Percentiles rank a stretch among this genome's conserved stretches.
Conservation (phyloP, 495 filamentous ascomycete genomes). For the Penicillium cataractarum region DNA sequence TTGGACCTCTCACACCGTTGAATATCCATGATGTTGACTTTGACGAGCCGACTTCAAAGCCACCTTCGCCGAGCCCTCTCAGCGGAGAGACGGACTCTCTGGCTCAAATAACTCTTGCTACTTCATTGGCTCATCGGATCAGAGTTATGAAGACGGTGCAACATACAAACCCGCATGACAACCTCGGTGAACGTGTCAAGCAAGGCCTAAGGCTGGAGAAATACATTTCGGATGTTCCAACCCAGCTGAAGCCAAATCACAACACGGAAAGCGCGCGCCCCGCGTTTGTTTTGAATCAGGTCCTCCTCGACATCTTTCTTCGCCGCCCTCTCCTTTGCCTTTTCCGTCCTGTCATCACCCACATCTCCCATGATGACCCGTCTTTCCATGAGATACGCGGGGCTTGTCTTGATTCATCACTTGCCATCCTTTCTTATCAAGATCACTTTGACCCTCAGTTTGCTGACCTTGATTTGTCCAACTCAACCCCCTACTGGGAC, state of each 20-base stretch:
- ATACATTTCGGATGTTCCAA: conserved; percentile 14
- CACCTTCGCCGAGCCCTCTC: conserved; percentile 36
- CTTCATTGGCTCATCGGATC: conserved; percentile 23
- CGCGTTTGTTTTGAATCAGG: conserved; percentile 15
- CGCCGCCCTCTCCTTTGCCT: conserved; percentile 33
- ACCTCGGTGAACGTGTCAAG: conserved; percentile 15
- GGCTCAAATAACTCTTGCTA: conserved; percentile 21
- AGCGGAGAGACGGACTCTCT: conserved; percentile 29
- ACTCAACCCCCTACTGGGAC: conserved; percentile 27
- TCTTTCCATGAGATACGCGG: conserved; percentile 19
- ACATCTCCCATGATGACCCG: not conserved
- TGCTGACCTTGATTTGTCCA: conserved; percentile 19
- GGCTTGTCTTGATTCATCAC: conserved; percentile 25
- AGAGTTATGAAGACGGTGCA: conserved; percentile 19
- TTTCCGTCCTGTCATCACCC: conserved; percentile 19
- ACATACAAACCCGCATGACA: conserved; percentile 7
- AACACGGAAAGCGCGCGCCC: conserved; percentile 3
- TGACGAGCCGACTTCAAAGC: conserved; percentile 34
- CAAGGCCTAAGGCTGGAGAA: conserved; percentile 21
- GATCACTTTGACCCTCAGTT: conserved; percentile 33
- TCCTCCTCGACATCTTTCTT: conserved; percentile 27
- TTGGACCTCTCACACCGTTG: conserved; percentile 22
- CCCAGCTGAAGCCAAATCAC: conserved; percentile 10
- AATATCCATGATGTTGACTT: conserved; percentile 51
- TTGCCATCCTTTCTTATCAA: conserved; percentile 30